Percentiles rank a stretch among this genome's conserved stretches.
Evolutionary conservation across 2,329 filamentous ascomycete genomes (phyloP).

Genomic region (Colletotrichum falcatum): DNA sequence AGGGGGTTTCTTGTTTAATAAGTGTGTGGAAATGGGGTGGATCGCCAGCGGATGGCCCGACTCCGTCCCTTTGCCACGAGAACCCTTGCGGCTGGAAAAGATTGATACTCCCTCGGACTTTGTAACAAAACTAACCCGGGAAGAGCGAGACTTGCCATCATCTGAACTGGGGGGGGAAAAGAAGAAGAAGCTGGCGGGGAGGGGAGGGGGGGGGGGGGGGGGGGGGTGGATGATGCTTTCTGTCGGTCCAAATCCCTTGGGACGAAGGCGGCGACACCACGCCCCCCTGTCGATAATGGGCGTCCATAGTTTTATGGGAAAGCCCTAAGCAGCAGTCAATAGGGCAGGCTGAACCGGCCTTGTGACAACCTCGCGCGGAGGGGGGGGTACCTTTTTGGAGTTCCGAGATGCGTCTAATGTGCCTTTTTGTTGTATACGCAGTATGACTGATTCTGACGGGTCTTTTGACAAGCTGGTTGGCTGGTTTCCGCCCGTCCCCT

Average conservation of each 20-base stretch:
- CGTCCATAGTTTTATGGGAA: not conserved
- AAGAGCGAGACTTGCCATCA: not conserved
- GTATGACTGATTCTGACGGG: not conserved
- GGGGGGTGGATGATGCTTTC: too few species aligned
- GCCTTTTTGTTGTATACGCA: too few species aligned
- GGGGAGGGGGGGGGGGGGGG: too few species aligned
- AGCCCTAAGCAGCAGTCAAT: not conserved
- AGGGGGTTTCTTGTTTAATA: too few species aligned
- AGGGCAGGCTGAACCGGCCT: not conserved
- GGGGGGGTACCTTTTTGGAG: too few species aligned
- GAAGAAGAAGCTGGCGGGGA: not conserved
- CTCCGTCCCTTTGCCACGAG: too few species aligned
- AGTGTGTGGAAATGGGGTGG: not conserved
- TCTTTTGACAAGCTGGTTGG: not conserved
- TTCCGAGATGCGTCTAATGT: not conserved
- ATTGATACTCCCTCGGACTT: not conserved
- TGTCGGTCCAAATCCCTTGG: not conserved
- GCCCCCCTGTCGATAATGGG: not conserved
- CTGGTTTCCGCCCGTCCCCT: not conserved
- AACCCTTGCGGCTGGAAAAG: not conserved
- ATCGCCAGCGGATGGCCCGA: not conserved
- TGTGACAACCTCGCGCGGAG: not conserved
- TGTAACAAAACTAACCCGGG: not conserved
- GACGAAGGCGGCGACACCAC: not conserved
- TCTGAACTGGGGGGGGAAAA: too few species aligned